Evolutionary conservation across 345 rosid species (phyloP).

Genomic region (Hypericum androsaemum): DNA sequence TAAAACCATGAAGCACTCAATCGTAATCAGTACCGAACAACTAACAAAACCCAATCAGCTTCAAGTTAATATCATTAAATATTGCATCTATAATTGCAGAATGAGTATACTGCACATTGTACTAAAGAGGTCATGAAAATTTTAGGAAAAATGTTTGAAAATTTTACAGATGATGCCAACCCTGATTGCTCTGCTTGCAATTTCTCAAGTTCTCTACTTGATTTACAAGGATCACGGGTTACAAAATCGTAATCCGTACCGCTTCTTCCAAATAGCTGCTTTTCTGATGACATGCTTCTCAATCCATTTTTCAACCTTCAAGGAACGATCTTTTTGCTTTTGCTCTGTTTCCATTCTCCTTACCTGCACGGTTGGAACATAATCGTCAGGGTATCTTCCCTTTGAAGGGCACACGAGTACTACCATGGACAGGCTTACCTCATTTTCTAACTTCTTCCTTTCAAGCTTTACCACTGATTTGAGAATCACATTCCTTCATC

Average conservation of each 20-base stretch:
- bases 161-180: conserved; percentile 20
- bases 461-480: conserved; percentile 73
- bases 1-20: too few relatives aligned
- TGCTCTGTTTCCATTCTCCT: conserved; percentile 82
- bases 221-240: conserved; percentile 58
- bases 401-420: not conserved
- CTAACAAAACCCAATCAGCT: too few relatives aligned
- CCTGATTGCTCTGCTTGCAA: conserved; percentile 85
- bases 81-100: too few relatives aligned
- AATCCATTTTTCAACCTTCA: conserved; percentile 68
- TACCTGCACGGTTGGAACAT: conserved; percentile 31
- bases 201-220: conserved; percentile 72
- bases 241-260: conserved; percentile 94
- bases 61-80: too few relatives aligned
- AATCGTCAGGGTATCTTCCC: conserved; percentile 2
- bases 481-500: conserved; percentile 91
- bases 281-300: conserved; percentile 93
- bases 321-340: conserved; percentile 76
- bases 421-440: conserved; percentile 37
- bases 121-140: not conserved
- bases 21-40: too few relatives aligned
- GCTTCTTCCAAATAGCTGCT: conserved; percentile 82
- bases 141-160: not conserved
- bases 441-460: conserved; percentile 92
- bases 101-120: not conserved